Conservation (phyloP, 805 yeast species). For the Komagataella mondaviorum region DNA sequence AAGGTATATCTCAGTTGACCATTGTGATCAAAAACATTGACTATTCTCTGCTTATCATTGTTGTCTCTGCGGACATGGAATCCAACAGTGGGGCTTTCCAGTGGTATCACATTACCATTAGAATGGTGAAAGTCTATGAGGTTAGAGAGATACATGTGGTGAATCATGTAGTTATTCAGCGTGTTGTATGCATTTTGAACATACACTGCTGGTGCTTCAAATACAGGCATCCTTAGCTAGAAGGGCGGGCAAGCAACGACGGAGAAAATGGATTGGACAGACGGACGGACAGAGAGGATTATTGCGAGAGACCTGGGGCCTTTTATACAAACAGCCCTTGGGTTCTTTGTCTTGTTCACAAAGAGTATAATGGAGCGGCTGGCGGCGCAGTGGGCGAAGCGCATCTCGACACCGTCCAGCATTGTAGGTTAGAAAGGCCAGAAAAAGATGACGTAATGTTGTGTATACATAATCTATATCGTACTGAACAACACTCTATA, state of each 20-base stretch:
- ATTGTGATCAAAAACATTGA: conserved; percentile 33
- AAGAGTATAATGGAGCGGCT: background rate
- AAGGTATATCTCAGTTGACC: conserved; percentile 32
- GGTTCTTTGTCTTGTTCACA: background rate
- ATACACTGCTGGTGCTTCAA: conserved; percentile 34
- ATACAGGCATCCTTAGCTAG: conserved; percentile 20
- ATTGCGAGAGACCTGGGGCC: background rate
- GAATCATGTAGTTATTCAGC: conserved; percentile 25
- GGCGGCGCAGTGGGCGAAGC: background rate
- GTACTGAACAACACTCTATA: conserved; percentile 10
- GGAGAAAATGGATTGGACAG: conserved; percentile 1
- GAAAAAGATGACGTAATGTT: background rate
- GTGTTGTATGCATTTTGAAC: conserved; percentile 25
- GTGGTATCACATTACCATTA: conserved; percentile 26
- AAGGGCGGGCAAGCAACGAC: background rate
- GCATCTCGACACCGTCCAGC: background rate
- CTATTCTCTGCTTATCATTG: conserved; percentile 25
- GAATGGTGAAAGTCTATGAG: conserved; percentile 24
- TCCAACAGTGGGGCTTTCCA: conserved; percentile 24
- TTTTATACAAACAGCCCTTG: background rate
- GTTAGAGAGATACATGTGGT: conserved; percentile 25
- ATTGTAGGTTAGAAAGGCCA: too few relatives aligned
- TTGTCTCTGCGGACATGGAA: conserved; percentile 36
- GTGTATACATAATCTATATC: background rate
- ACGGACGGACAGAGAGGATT: conserved; percentile 2